These are phyloP conservation scores for Boletus rubroflammeus DNA, from an alignment of 768 basidiomycete species.

Conservation along the genomic window DNA sequence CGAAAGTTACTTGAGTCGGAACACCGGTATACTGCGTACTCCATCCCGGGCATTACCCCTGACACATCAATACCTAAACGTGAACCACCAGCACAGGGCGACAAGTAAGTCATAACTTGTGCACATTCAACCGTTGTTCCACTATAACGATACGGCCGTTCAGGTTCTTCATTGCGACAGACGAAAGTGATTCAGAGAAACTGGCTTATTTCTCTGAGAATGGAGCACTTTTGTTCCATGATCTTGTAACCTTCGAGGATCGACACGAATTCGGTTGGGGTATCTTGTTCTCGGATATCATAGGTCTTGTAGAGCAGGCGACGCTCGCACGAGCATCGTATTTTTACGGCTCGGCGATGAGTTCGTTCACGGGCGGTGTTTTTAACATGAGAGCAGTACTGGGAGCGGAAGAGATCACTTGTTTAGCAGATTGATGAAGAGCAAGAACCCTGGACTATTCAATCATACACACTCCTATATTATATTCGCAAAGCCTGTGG, in stretches of 20 bases:
- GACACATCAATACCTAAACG: constrained; percentile 12
- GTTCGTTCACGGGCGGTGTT: constrained; percentile 39
- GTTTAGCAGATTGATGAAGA: constrained; percentile 32
- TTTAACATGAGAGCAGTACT: constrained; percentile 36
- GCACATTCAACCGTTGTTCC: neutral
- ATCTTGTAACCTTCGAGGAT: constrained; percentile 40
- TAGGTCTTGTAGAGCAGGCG: constrained; percentile 40
- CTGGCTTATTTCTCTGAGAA: constrained; percentile 28
- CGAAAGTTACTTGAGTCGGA: constrained; percentile 24
- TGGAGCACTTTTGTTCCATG: constrained; percentile 36
- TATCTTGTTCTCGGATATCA: constrained; percentile 38
- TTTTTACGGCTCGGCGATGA: constrained; percentile 38
- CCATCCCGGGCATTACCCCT: constrained; percentile 14
- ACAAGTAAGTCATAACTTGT: constrained; percentile 12
- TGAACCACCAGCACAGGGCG: constrained; percentile 14
- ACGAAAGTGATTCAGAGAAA: constrained; percentile 35
- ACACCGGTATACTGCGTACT: constrained; percentile 12
- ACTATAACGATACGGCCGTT: neutral
- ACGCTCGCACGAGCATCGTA: constrained; percentile 34
- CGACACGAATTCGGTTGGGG: constrained; percentile 38
- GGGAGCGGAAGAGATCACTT: constrained; percentile 32
- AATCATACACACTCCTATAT: constrained; percentile 1
- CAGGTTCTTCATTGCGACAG: constrained; percentile 35
- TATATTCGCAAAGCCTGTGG: neutral
- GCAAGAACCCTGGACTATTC: neutral